Evolutionary conservation across 495 filamentous ascomycete species (phyloP).

Genomic region (Rusavskia elegans): DNA sequence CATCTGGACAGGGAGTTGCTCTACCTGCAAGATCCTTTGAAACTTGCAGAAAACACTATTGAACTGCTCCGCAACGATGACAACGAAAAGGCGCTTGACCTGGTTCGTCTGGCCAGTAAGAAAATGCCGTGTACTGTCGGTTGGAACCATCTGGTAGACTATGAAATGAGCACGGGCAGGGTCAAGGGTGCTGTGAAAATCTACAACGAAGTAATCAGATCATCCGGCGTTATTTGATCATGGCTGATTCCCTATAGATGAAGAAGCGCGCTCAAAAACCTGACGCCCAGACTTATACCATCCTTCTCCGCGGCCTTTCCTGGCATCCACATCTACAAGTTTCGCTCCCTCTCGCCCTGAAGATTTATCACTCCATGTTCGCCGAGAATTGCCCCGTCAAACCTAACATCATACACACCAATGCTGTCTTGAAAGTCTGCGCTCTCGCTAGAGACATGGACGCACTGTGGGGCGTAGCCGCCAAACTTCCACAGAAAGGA

Average conservation of each 20-base stretch:
- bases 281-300: conserved; percentile 62
- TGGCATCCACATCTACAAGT: conserved; percentile 30
- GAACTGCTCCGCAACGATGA: conserved; percentile 35
- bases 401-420: conserved; percentile 64
- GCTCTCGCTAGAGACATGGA: conserved; percentile 53
- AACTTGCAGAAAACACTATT: conserved; percentile 46
- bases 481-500: conserved; percentile 44
- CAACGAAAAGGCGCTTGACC: conserved; percentile 41
- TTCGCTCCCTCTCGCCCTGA: conserved; percentile 43
- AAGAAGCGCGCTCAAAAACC: conserved; percentile 74
- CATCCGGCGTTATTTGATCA: not conserved
- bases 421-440: conserved; percentile 73
- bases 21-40: conserved; percentile 48
- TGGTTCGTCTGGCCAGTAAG: conserved; percentile 53
- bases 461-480: conserved; percentile 53
- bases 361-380: conserved; percentile 58
- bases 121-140: conserved; percentile 45
- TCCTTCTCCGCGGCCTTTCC: conserved; percentile 62
- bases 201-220: conserved; percentile 61
- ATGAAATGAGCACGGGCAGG: conserved; percentile 41
- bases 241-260: conserved; percentile 43
- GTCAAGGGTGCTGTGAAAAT: conserved; percentile 51
- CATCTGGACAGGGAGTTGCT: conserved; percentile 35
- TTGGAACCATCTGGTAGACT: conserved; percentile 78
- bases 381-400: conserved; percentile 37